These are phyloP conservation scores for Dryadomyces quercivorus DNA, from an alignment of 2,329 filamentous ascomycete genomes.

Conservation along the genomic window DNA sequence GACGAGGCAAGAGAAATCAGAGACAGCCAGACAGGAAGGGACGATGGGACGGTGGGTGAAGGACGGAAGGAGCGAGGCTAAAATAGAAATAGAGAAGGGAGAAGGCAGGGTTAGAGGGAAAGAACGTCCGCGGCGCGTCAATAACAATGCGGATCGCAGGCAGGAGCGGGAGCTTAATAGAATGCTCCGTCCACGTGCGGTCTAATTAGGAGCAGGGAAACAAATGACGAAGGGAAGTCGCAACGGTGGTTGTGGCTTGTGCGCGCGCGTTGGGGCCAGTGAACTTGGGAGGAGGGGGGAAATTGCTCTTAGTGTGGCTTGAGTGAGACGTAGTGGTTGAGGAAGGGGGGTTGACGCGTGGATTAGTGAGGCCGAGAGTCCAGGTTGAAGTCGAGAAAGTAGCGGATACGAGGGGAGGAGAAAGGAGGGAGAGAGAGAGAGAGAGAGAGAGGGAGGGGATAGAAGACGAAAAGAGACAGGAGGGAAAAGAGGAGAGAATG, in stretches of 20 bases:
- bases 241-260: background rate
- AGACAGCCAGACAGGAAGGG: background rate
- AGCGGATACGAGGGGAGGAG: background rate
- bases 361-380: background rate
- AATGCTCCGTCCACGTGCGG: background rate
- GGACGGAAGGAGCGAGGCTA: background rate
- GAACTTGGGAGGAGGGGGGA: background rate
- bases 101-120: slow-evolving; percentile 2
- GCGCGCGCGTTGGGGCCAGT: background rate
- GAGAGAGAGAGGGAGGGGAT: background rate
- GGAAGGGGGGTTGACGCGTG: background rate
- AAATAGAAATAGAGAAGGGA: background rate
- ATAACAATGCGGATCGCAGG: slow-evolving; percentile 8
- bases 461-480: background rate
- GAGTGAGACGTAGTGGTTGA: background rate
- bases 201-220: background rate
- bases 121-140: slow-evolving; percentile 12
- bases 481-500: background rate
- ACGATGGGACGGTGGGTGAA: background rate
- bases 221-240: background rate
- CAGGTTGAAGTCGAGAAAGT: background rate
- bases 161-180: slow-evolving; percentile 9
- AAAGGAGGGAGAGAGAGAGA: background rate
- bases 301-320: background rate
- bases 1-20: background rate